Evolutionary conservation across 2,329 filamentous ascomycete genomes (phyloP).

Genomic region (Catunica adiposa): DNA sequence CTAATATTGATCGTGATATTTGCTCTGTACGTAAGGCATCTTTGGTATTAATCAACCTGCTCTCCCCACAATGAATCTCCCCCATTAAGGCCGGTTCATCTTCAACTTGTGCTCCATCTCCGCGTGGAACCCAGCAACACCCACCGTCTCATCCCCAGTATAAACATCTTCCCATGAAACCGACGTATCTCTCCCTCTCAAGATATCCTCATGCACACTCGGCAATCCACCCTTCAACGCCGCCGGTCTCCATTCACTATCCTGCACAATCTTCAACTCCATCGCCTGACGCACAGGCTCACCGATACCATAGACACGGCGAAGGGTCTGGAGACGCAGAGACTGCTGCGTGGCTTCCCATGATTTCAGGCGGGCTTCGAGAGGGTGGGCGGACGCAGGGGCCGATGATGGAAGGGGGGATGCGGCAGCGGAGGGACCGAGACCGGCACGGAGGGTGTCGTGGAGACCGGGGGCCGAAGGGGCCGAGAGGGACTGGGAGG

Average conservation of each 20-base stretch:
- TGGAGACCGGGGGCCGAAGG: constrained; percentile 86
- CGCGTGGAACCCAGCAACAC: constrained; percentile 59
- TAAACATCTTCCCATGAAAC: constrained; percentile 92
- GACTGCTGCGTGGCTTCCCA: constrained; percentile 84
- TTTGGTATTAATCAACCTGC: not conserved
- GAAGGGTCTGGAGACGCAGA: constrained; percentile 75
- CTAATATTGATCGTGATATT: not conserved
- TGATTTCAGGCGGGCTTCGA: constrained; percentile 73
- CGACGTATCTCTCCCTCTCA: constrained; percentile 60
- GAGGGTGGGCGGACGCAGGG: constrained; percentile 58
- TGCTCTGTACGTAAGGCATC: not conserved
- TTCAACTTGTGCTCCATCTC: constrained; percentile 89
- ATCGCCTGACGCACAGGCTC: constrained; percentile 86
- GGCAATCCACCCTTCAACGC: constrained; percentile 43
- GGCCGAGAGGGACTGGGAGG: constrained; percentile 46
- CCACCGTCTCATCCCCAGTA: constrained; percentile 57
- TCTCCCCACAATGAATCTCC: not conserved
- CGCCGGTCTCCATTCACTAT: constrained; percentile 64
- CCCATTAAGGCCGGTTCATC: constrained; percentile 31
- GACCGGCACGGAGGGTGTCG: constrained; percentile 77
- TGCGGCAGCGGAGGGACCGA: constrained; percentile 42
- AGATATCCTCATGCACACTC: constrained; percentile 75
- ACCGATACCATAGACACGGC: constrained; percentile 75
- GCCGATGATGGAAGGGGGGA: constrained; percentile 24
- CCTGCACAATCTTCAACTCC: constrained; percentile 78